Base-by-base conservation (phyloP, 352 stramenopile genomes). In the Phytophthora europaea region DNA sequence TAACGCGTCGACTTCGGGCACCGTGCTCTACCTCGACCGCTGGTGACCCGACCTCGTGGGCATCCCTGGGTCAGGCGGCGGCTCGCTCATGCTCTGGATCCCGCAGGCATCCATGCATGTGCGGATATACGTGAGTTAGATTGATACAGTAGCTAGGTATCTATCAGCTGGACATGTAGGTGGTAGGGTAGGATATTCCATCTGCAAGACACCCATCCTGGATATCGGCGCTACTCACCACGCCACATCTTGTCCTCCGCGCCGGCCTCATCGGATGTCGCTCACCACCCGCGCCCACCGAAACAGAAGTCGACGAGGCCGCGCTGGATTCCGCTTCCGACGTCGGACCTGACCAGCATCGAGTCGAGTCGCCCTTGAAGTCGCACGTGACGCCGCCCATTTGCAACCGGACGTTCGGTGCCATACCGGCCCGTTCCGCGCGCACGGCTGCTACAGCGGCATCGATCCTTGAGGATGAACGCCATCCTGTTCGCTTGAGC, bases 231-330 rank as follows among this genome's bases (percentile, higher is more conserved):
- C 43, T 51, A 51, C 43, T 51, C 43, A 51, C 43, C 7, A 10
- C 43, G 43, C 43, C 43, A 50, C 43, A 20, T 50, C 43, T 50
- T 50, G 43, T 12, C 38, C 38, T 8, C 43, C 16, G 43, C 43
- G 43, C 43, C n/a, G 43, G 43, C 43, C 43, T 50, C 43, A 50
- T 50, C 18, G 43, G 58, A 15, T 51, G 20, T 22, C 18, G 28
- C 12, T 61, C 36, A 43, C 20, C 28, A 26, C 31, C 18, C 56
- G 12, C 22, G 18, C 22, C 48, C 64, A 76, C 52, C 50, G 70
- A 76, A 54, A 72, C 20, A 34, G 45, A 68, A 72, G 47, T 73
- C 58, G 64, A 76, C 64, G 50, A 50, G 31, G 50, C 33, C 54
- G 55, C 15, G 45, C 65, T 73, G 65, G 43, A 48, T 73, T 57